phyloP scores from a whole-genome alignment of 805 yeast genomes.

The Myxozyma udenii region DNA sequence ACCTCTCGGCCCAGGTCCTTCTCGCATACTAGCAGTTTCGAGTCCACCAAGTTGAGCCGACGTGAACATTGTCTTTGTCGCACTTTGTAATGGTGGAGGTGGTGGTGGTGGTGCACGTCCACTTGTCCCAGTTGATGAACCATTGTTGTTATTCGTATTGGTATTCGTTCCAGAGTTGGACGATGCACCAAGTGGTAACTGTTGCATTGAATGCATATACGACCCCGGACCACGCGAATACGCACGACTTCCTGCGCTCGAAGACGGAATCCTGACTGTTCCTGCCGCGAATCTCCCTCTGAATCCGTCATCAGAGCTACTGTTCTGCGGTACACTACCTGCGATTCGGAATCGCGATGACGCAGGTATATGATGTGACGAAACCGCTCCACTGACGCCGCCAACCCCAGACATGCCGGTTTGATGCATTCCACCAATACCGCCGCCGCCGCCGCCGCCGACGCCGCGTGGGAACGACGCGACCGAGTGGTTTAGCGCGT shows the following conservation, averaged over 20 bases:
- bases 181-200: slow-evolving; percentile 1
- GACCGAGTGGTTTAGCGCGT: slow-evolving; percentile 34
- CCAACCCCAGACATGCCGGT: not conserved
- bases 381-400: not conserved
- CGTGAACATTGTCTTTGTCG: slow-evolving; percentile 36
- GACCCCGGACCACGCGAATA: not conserved
- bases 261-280: not conserved
- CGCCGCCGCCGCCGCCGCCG: not conserved
- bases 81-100: slow-evolving; percentile 1
- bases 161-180: slow-evolving; percentile 34
- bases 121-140: no score
- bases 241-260: not conserved
- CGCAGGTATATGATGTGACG: no score
- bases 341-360: no score
- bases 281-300: not conserved
- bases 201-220: not conserved
- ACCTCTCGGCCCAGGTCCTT: not conserved
- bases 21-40: slow-evolving; percentile 39
- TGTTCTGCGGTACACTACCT: not conserved
- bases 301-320: not conserved
- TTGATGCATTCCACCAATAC: not conserved
- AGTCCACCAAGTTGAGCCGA: slow-evolving; percentile 43
- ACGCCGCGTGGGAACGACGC: not conserved
- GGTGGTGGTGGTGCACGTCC: no score
- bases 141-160: not conserved